These are phyloP conservation scores for Colletotrichum sp. DNA, from an alignment of 2,329 filamentous ascomycete genomes.

Conservation along the genomic window DNA sequence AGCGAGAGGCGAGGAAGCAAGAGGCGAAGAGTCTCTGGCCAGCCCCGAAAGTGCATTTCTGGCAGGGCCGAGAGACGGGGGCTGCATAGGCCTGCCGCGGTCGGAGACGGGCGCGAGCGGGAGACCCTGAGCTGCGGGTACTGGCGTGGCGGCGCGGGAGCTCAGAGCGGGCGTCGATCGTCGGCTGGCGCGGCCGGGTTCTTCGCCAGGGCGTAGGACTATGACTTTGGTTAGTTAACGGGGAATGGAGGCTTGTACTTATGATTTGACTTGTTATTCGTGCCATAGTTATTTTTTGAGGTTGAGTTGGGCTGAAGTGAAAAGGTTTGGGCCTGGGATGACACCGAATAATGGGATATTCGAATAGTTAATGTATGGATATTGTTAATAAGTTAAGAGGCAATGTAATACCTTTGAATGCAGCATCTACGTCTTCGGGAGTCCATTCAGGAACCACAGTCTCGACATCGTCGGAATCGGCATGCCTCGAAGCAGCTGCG, in stretches of 20 bases:
- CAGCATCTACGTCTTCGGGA: neutral
- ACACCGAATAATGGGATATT: neutral
- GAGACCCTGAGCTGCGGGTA: neutral
- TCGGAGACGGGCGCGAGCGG: neutral
- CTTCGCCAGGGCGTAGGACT: neutral
- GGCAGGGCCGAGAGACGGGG: neutral
- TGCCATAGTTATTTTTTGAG: neutral
- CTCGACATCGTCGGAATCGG: neutral
- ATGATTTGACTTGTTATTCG: neutral
- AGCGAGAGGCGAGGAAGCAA: neutral
- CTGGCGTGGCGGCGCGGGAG: neutral
- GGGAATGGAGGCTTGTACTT: neutral
- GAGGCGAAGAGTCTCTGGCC: neutral
- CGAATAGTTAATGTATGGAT: neutral
- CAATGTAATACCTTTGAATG: neutral
- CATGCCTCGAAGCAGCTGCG: neutral
- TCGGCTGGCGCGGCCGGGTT: neutral
- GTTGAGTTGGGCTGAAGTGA: neutral
- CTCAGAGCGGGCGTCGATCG: neutral
- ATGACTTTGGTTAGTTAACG: neutral
- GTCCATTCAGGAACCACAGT: neutral
- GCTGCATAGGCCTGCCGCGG: neutral
- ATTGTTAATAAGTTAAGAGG: neutral
- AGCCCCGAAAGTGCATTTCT: neutral
- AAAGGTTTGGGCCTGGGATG: neutral